Evolutionary conservation across 306 rosid species (phyloP).

Genomic region (Corylus americana): DNA sequence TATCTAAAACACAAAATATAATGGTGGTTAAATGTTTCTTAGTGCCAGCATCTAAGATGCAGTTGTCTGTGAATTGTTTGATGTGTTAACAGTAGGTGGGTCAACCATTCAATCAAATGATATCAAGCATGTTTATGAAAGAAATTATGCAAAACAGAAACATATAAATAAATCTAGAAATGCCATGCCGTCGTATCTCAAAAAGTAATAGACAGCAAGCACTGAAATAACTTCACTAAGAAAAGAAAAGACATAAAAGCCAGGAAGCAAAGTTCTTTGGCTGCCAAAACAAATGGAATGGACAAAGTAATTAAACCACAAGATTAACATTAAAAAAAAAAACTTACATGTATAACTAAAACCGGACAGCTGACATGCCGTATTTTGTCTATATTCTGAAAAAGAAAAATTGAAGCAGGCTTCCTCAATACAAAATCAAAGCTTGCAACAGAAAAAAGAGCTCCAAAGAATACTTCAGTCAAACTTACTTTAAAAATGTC

Average conservation of each 20-base stretch:
- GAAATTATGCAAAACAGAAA: background rate
- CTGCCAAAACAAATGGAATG: slow-evolving; percentile 17
- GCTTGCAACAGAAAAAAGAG: slow-evolving; percentile 5
- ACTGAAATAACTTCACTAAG: background rate
- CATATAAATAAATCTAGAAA: background rate
- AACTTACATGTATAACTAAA: slow-evolving; percentile 91
- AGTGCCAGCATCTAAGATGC: background rate
- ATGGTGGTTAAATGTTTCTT: background rate
- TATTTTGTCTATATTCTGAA: slow-evolving; percentile 96
- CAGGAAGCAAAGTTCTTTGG: background rate
- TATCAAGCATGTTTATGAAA: slow-evolving; percentile 10
- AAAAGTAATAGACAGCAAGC: background rate
- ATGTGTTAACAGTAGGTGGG: background rate
- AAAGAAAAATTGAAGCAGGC: slow-evolving; percentile 7
- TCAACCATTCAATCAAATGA: no score
- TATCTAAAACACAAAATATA: background rate
- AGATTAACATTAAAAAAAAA: slow-evolving; percentile 14
- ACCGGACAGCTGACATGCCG: slow-evolving; percentile 79
- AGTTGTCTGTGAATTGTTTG: background rate
- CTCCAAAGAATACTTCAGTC: slow-evolving; percentile 6
- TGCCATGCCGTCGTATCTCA: background rate
- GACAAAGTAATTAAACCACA: slow-evolving; percentile 7
- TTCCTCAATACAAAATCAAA: slow-evolving; percentile 37
- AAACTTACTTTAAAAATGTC: slow-evolving; percentile 89
- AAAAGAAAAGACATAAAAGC: background rate